phyloP scores from a whole-genome alignment of 1,139 yeast species.

The Suhomyces anneliseae region DNA sequence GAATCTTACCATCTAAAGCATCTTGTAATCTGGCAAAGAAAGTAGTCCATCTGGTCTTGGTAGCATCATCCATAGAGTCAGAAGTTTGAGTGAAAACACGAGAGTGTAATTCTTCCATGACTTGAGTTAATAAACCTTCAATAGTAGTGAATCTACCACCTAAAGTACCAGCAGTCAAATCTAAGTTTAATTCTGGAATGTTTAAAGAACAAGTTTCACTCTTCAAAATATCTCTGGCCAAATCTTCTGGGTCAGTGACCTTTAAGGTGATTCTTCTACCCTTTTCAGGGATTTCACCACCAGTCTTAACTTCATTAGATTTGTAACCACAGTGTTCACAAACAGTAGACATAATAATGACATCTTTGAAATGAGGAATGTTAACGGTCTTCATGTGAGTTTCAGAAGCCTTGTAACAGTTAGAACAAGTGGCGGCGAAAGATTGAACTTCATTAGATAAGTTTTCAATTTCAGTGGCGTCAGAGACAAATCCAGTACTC shows the following conservation, averaged over 20 bases:
- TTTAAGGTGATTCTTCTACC: slow-evolving; percentile 75
- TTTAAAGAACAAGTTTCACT: slow-evolving; percentile 88
- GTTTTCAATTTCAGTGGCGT: slow-evolving; percentile 80
- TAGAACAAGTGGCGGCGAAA: slow-evolving; percentile 88
- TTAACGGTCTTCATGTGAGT: slow-evolving; percentile 97
- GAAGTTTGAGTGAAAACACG: slow-evolving; percentile 85
- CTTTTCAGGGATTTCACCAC: slow-evolving; percentile 89
- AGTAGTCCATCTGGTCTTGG: slow-evolving; percentile 75
- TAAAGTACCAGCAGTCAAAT: slow-evolving; percentile 92
- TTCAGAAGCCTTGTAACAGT: slow-evolving; percentile 77
- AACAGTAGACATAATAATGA: slow-evolving; percentile 90
- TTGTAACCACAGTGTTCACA: slow-evolving; percentile 95
- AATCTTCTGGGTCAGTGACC: slow-evolving; percentile 89
- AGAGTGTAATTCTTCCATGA: slow-evolving; percentile 80
- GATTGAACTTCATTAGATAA: slow-evolving; percentile 88
- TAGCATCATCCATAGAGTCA: slow-evolving; percentile 84
- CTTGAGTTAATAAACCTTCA: slow-evolving; percentile 90
- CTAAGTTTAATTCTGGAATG: slow-evolving; percentile 87
- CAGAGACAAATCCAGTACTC: slow-evolving; percentile 60
- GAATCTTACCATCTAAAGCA: slow-evolving; percentile 81
- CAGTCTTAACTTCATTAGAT: slow-evolving; percentile 97
- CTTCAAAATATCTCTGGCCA: slow-evolving; percentile 91
- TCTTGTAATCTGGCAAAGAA: slow-evolving; percentile 75
- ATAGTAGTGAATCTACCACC: slow-evolving; percentile 98
- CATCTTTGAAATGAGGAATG: slow-evolving; percentile 98